These are phyloP conservation scores for Rhodotorula babjevae DNA, from an alignment of 768 basidiomycete genomes.

Conservation along the genomic window DNA sequence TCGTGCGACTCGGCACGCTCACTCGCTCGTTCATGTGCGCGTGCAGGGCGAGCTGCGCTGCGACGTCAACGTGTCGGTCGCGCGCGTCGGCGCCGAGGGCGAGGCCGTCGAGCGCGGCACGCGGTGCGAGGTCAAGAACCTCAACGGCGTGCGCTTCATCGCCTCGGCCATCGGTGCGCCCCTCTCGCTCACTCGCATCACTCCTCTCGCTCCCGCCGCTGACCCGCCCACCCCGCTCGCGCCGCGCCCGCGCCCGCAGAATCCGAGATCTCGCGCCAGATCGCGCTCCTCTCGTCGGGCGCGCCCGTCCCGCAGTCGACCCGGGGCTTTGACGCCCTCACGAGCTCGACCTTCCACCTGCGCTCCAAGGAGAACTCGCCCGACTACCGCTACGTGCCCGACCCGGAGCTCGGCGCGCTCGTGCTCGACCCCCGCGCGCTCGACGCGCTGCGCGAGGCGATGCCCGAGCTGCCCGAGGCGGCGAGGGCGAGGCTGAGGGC, in stretches of 20 bases:
- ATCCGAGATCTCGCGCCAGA: constrained; percentile 76
- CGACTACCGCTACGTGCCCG: constrained; percentile 96
- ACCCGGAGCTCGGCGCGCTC: constrained; percentile 80
- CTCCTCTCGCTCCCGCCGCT: not conserved
- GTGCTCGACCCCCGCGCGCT: constrained; percentile 50
- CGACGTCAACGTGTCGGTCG: constrained; percentile 89
- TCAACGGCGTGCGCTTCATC: constrained; percentile 84
- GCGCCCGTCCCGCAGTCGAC: constrained; percentile 71
- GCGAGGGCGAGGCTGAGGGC: constrained; percentile 58
- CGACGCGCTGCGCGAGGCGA: constrained; percentile 51
- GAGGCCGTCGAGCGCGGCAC: constrained; percentile 55
- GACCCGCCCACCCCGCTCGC: no score
- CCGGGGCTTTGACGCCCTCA: constrained; percentile 78
- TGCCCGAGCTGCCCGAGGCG: constrained; percentile 73
- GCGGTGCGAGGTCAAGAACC: constrained; percentile 92
- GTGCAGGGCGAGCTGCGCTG: constrained; percentile 83
- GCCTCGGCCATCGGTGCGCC: constrained; percentile 71
- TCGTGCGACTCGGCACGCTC: no score
- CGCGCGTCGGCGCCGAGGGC: constrained; percentile 48
- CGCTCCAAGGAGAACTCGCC: constrained; percentile 89
- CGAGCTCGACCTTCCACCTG: constrained; percentile 71
- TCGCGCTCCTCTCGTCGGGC: constrained; percentile 54
- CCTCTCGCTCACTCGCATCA: not conserved
- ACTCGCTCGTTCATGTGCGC: no score
- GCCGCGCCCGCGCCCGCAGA: constrained; percentile 50